Base-by-base conservation (phyloP, 768 basidiomycete genomes). In the Ramaria sp. region DNA sequence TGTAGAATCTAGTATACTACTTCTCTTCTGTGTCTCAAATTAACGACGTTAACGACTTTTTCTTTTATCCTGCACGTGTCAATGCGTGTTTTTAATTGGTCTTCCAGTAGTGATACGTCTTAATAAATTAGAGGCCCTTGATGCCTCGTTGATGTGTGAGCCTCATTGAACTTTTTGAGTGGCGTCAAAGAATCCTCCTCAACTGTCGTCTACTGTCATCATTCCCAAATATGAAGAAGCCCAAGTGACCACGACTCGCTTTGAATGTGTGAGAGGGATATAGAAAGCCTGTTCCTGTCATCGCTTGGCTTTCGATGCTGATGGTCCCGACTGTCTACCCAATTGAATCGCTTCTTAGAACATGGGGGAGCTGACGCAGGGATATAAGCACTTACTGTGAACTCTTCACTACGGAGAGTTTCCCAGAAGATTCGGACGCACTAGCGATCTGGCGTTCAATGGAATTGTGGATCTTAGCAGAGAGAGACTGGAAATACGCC, bases 401-500 rank as follows among this genome's bases (percentile, higher is more conserved):
- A 27, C 84, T 80, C 72, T 88, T 89, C 91, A 97, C 91, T 68
- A 97, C 92, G 30, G 90, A 90, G 60, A 97, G 75, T 68, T 90
- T 91, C 39, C 93, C 93, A 43, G 83, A 75, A 4, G 89, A 91
- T 50, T 57, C 55, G 3, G 93, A 93, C 7, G 91, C 91, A 50
- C 82, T 73, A 12, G 91, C 88, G 83, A 93, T 91, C 70, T 94
- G 92, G 54, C 79, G 77, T 68, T 97, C 93, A 64, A 97, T 93
- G 20, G 88, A 89, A 68, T 82, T 84, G 68, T 88, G 91, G 67
- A 96, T 93, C 72, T 92, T 93, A 52, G 91, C 86, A 59, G 86
- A 86, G 61, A 96, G 76, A 65, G 81, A 75, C 92, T 95, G 66
- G 17, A 17, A 27, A 20, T 42, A 58, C 2, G 20, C 48, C 49